Evolutionary conservation across 495 filamentous ascomycete species (phyloP).

Genomic region (Podospora conica): DNA sequence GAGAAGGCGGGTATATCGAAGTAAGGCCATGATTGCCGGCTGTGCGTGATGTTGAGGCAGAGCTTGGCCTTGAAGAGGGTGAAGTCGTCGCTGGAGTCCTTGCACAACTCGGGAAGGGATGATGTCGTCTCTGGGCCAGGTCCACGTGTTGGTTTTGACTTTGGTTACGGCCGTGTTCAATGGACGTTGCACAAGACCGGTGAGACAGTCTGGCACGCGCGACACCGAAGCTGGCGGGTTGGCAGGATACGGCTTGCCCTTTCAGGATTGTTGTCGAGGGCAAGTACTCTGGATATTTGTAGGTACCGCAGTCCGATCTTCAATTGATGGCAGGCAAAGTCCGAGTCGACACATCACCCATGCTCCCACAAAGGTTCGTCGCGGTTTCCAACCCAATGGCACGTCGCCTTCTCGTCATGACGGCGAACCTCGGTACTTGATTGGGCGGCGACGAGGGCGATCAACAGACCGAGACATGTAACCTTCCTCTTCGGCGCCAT

Average conservation of each 20-base stretch:
- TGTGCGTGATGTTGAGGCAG: neutral
- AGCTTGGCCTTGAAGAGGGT: neutral
- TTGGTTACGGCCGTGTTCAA: neutral
- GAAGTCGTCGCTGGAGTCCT: too few relatives aligned
- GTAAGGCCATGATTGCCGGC: neutral
- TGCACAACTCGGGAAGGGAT: neutral
- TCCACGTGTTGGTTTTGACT: neutral
- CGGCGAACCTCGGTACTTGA: neutral
- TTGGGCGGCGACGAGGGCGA: neutral
- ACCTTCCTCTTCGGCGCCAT: neutral
- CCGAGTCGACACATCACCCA: too few relatives aligned
- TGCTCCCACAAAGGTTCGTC: too few relatives aligned
- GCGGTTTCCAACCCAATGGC: neutral
- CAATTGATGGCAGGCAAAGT: too few relatives aligned
- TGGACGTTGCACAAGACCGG: neutral
- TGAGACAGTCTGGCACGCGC: too few relatives aligned
- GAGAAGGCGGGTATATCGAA: neutral
- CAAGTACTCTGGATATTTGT: too few relatives aligned
- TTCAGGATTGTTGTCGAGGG: too few relatives aligned
- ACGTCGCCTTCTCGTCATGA: neutral
- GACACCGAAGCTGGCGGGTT: too few relatives aligned
- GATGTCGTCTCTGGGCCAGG: neutral
- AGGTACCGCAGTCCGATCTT: too few relatives aligned
- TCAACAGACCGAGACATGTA: neutral
- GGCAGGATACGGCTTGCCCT: too few relatives aligned